These are phyloP conservation scores for Diversispora epigaea DNA, from an alignment of 192 early-diverging fungal species.

Conservation along the genomic window DNA sequence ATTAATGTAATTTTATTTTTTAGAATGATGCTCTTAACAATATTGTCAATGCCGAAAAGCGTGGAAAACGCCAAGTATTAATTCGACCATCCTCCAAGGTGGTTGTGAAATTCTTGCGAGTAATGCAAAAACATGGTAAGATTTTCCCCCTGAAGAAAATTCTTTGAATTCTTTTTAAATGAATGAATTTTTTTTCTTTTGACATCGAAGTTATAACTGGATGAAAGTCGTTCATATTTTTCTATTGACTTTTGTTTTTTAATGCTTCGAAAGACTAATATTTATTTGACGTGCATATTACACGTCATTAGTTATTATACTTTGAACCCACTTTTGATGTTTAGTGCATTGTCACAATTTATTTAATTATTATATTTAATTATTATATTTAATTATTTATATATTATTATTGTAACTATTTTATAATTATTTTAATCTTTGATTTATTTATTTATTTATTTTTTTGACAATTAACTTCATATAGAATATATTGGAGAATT, in stretches of 20 bases:
- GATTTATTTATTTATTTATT: too few relatives aligned
- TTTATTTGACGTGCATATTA: constrained; percentile 45
- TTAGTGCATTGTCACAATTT: constrained; percentile 10
- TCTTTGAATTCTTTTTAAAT: background rate
- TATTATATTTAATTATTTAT: background rate
- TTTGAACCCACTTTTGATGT: constrained; percentile 18
- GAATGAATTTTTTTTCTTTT: too few relatives aligned
- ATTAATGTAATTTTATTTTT: background rate
- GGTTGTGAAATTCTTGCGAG: constrained; percentile 97
- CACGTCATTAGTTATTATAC: constrained; percentile 51
- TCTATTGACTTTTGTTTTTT: constrained; percentile 63
- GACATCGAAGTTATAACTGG: constrained; percentile 77
- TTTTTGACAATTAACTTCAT: too few relatives aligned
- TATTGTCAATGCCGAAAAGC: constrained; percentile 99
- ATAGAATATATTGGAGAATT: constrained; percentile 98
- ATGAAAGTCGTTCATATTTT: constrained; percentile 54
- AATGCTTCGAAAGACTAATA: constrained; percentile 66
- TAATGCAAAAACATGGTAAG: constrained; percentile 98
- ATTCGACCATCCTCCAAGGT: constrained; percentile 98
- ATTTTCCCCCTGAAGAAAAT: constrained; percentile 24
- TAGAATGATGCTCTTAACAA: constrained; percentile 95
- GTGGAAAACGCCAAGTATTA: constrained; percentile 96
- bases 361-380: constrained; percentile 8
- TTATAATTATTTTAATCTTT: too few relatives aligned
- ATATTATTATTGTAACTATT: too few relatives aligned